Evolutionary conservation across 2,329 filamentous ascomycete genomes (phyloP), one percentile per base, ranked within the genome.

Genomic region (Sporothrix curviconia): DNA sequence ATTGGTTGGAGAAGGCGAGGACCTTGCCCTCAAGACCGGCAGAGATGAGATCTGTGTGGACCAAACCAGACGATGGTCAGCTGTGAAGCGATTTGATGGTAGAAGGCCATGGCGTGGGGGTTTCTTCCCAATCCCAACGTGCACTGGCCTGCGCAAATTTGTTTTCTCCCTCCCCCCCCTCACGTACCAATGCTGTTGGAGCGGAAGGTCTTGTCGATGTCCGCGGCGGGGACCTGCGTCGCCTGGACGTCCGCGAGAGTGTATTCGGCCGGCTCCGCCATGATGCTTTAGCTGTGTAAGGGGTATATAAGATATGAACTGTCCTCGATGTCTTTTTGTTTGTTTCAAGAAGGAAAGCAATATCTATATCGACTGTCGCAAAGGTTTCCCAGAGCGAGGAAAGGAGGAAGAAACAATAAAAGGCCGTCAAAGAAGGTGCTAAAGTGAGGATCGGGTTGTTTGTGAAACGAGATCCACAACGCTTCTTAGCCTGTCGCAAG

Each of bases 1-100:
- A 87, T 71, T 87, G 75, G 67, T 87, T 81, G 50, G 84, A 87
- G 69, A 79, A 84, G 57, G 76, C 85, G 17, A 87, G 76, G 58
- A 87, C 74, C 68, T 81, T 83, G 59, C 83, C 83, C 61, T 83
- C 84, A 44, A 87, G 70, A 7, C 80, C 73, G 7, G 78, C 77
- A 42, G 83, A 86, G 56, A 85, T 71, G 51, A 87, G 73, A 66
- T 86, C 83, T 86, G 30, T 34, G 46, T 50, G 6, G 22, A 54
- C 9, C 19, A 50, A 6, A 17, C 7, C n/a, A 19, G 12, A 12
- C 14, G n/a, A n/a, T n/a, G 28, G 51, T 55, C 28, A 44, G 51
- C 39, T 24, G 39, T 30, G 22, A 40, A 55, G 37, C 39, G 25
- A 34, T 51, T 51, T 51, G 40, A 22, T 39, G 5, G 7, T 6